These are phyloP conservation scores for Phylloporus rhodoxanthus DNA, from an alignment of 768 basidiomycete species.

Conservation along the genomic window DNA sequence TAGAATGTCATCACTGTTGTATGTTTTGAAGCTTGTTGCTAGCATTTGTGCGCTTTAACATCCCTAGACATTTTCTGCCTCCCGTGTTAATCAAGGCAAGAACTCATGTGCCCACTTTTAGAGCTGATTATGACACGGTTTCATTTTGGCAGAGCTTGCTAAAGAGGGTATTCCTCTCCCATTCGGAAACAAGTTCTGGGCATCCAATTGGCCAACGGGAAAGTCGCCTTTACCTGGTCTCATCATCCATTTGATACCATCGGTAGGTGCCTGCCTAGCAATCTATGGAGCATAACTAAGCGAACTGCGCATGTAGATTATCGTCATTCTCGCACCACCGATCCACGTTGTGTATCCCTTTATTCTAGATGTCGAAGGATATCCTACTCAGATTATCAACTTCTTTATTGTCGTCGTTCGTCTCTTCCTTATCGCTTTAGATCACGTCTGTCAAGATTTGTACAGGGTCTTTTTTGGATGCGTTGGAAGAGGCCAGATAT, in stretches of 20 bases:
- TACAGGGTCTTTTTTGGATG: conserved; percentile 52
- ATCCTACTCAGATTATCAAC: conserved; percentile 50
- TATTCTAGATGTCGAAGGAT: conserved; percentile 49
- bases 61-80: conserved; percentile 43
- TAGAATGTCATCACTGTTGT: conserved; percentile 32
- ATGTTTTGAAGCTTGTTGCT: conserved; percentile 1
- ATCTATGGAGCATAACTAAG: neutral
- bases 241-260: conserved; percentile 50
- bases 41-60: no score
- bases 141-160: conserved; percentile 41
- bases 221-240: conserved; percentile 52
- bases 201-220: conserved; percentile 56
- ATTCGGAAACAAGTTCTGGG: conserved; percentile 55
- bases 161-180: conserved; percentile 60
- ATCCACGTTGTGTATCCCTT: conserved; percentile 52
- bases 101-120: neutral
- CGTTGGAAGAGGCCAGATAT: conserved; percentile 46
- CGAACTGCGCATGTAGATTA: conserved; percentile 31
- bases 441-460: conserved; percentile 5
- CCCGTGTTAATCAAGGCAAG: conserved; percentile 49
- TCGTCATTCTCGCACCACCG: conserved; percentile 52
- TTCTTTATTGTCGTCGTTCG: conserved; percentile 52
- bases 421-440: conserved; percentile 20
- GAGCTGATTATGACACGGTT: no score
- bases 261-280: conserved; percentile 26